A percentile compares a stretch with the other conserved stretches of the same genome.
Conservation (phyloP, 306 rosid species). For the Arachis stenosperma region DNA sequence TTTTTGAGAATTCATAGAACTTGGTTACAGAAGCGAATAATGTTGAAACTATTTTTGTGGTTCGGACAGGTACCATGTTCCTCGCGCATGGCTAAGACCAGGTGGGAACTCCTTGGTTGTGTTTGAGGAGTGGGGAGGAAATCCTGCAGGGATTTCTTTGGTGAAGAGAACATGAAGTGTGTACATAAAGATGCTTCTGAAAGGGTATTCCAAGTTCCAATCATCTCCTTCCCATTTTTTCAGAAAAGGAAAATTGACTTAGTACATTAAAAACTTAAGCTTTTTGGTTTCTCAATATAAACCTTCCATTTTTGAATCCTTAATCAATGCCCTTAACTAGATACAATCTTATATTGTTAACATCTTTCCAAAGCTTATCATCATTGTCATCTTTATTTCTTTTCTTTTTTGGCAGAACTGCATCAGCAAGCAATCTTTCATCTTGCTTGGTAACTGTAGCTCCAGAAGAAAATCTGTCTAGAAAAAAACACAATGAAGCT, state of each 20-base stretch:
- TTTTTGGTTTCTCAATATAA: background rate
- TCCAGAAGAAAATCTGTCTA: slow-evolving; percentile 55
- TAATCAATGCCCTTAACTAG: background rate
- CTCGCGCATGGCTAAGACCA: slow-evolving; percentile 81
- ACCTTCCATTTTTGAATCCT: too few relatives aligned
- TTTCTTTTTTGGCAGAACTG: slow-evolving; percentile 50
- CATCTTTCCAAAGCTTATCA: slow-evolving; percentile 37
- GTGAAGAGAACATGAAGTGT: slow-evolving; percentile 59
- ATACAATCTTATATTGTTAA: background rate
- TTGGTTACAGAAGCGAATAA: background rate
- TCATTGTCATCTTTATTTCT: slow-evolving; percentile 2
- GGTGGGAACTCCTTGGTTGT: slow-evolving; percentile 75
- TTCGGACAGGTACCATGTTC: slow-evolving; percentile 86
- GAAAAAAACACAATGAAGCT: slow-evolving; percentile 49
- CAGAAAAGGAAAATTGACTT: background rate
- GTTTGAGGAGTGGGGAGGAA: slow-evolving; percentile 95
- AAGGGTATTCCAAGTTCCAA: slow-evolving; percentile 50
- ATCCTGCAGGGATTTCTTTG: slow-evolving; percentile 66
- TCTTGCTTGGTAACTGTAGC: slow-evolving; percentile 45
- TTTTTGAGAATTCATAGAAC: slow-evolving; percentile 10
- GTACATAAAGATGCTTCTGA: slow-evolving; percentile 48
- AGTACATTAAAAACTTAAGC: background rate
- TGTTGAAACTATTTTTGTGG: background rate
- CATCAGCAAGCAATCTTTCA: slow-evolving; percentile 46
- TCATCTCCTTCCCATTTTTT: background rate